Base-by-base conservation (phyloP, 768 basidiomycete species). In the Phanerodontia chrysosporium region DNA sequence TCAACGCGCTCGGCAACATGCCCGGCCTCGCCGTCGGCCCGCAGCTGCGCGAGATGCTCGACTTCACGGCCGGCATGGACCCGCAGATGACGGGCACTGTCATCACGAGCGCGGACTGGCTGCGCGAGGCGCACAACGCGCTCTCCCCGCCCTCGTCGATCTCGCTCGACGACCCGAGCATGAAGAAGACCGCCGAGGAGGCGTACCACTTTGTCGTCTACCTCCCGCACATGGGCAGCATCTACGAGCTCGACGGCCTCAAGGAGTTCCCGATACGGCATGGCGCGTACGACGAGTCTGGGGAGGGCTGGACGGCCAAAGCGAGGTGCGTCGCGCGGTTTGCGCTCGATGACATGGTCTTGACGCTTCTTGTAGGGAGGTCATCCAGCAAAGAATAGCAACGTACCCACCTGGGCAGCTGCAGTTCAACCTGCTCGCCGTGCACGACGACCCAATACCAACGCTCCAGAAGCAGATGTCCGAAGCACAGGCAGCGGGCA, bases 131-230 rank as follows among this genome's bases (percentile, higher is more conserved):
- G 16, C 96, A 99, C 71, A 99, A 99, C 68, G 83, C 92, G 18
- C 86, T 98, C 64, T 93, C 95, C 12, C 92, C 94, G 36, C 93
- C 95, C 14, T 89, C 83, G 58, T 85, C 92, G 0, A 90, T 97
- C 64, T 92, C 92, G 6, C 76, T 96, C 55, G 91, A 94, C 66
- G 92, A 94, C 21, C 80, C 93, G 24, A 86, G 84, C 24, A 76
- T 89, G 22, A 83, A 82, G 27, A 89, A 78, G 74, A 79, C 65
- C 62, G 67, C 73, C 8, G 85, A 86, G 68, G 97, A 98, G 66
- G 95, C 95, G 13, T 99, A 96, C 72, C 96, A 99, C 67, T 99
- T 98, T 67, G 87, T 98, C 44, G 89, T 96, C 12, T 99, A 98
- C 71, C 75, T 96, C 49, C 96, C 96, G 3, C 75, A 86, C 45